Evolutionary conservation across 768 basidiomycete genomes (phyloP), one percentile per base, ranked within the genome.

Genomic region (Macrolepiota dolichaula): DNA sequence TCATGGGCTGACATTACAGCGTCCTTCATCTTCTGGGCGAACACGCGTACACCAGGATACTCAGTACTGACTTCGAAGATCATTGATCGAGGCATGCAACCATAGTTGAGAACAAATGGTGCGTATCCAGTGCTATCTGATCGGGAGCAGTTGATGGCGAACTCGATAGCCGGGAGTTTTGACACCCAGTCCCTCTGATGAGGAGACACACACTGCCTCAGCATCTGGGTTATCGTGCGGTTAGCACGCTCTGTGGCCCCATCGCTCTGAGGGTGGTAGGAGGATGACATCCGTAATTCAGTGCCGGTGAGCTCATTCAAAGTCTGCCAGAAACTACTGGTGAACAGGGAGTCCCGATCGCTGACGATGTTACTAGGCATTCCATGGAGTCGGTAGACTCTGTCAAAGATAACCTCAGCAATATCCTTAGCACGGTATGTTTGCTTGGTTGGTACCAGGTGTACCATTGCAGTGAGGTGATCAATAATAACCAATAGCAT

Each of bases 1-100:
- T 81, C 71, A 56, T 80, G 77, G 0, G 78, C 77, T 0, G 61
- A 61, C 7, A 69, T 40, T 0, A 72, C 51, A 42, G 73, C 67
- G 27, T 47, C 49, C 32, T 64, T 64, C 47, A 64, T 37, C 25
- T 59, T 37, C 22, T 5, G 62, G 51, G 57, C 69, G 64, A 40
- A 61, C 38, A 9, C 27, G 9, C 12, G 59, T 27, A 32, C 66
- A 51, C 37, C 59, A 55, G 35, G 59, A 51, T 40, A 57, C n/a
- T 37, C 36, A 10, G 7, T 10, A 10, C 6, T 19, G 4, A 49
- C 47, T 13, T 46, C 64, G 64, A 22, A 40, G 2, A 40, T 40
- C 38, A 40, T 47, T 47, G n/a, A 47, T 6, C 15, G 46, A 19
- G 46, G 46, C 46, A n/a, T 47, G 4, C 15, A 12, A 10, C 38